Base-by-base conservation (phyloP, 331 rosid species). In the Rhamnella rubrinervis region DNA sequence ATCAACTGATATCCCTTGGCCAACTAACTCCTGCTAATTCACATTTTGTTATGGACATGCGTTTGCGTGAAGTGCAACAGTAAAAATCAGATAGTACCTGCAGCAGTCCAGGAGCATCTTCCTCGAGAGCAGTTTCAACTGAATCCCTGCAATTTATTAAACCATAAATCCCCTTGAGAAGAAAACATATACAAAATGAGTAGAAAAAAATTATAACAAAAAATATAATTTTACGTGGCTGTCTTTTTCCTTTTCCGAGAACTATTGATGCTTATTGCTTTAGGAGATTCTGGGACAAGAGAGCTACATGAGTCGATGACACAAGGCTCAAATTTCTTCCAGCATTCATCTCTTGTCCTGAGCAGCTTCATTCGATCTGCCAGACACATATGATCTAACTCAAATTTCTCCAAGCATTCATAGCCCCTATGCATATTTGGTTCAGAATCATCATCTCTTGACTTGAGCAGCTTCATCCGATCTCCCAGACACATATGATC, bases 61-160 rank as follows among this genome's bases (percentile, higher is more conserved):
- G 23, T 70, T 75, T 63, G 60, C 46, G 75, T 46, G 47, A 61
- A 66, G 65, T 62, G 70, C 66, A 84, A 59, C 63, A 63, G 40
- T 47, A 71, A 61, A 28, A 68, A 77, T 71, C 57, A 31, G 61
- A 61, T 67, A 65, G 46, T 82, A 90, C 98, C 97, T 86, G 86
- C 74, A 93, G 78, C n/a, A 93, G 98, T 71, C 98, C 98, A 60
- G 98, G 98, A 68, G 95, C 98, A 85, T 90, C 98, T 80, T 93
- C 98, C 79, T 90, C 96, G 49, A 93, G 75, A n/a, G 95, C 97
- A 47, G 90, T 81, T 84, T 90, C 75, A 84, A 90, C 63, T 6
- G 96, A 90, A 78, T 90, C 91, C 77, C 98, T 93, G 87, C 79
- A 89, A 77, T 20, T 66, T 15, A 51, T 70, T 75, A 50, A 50